Evolutionary conservation across 2,329 filamentous ascomycete species (phyloP), one percentile per base, ranked within the genome.

Genomic region (Penicillium polonicum): DNA sequence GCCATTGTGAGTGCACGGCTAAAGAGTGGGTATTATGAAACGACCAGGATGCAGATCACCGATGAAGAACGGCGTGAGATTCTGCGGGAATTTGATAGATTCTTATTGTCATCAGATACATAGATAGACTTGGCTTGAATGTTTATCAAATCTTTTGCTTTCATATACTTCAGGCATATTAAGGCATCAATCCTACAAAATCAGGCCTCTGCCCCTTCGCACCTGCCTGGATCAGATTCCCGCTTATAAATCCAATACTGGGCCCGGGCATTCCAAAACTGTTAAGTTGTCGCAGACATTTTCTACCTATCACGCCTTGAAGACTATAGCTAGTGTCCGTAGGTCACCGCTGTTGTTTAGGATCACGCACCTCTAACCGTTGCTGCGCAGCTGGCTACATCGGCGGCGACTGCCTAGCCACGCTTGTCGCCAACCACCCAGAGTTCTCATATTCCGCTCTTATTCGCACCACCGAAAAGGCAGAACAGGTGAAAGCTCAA

Each of bases 351-450:
- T n/a, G n/a, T n/a, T n/a, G n/a, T n/a, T n/a, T n/a, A n/a, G n/a
- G n/a, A n/a, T n/a, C n/a, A n/a, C n/a, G n/a, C n/a, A n/a, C n/a
- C n/a, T n/a, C n/a, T n/a, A n/a, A n/a, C n/a, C n/a, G n/a, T n/a
- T n/a, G n/a, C n/a, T n/a, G n/a, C n/a, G n/a, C n/a, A n/a, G n/a
- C 23, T 23, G 23, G 79, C 45, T 82, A 81, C 66, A 79, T 83
- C 55, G 80, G 80, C 12, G 80, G 80, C 38, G 78, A 80, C 50
- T 73, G 77, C 48, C 71, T 82, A 9, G 74, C 78, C 59, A 72
- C 73, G 2, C 60, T 82, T 15, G 61, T 69, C 6, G 68, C 75
- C 29, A 63, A 71, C 5, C 76, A 80, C 60, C 73, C 76, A 8
- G 73, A 78, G 8, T 76, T 74, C 62, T 68, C 75, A 25, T 70